These are phyloP conservation scores for Pelargonium nanum DNA, from an alignment of 345 rosid species.

Conservation along the genomic window DNA sequence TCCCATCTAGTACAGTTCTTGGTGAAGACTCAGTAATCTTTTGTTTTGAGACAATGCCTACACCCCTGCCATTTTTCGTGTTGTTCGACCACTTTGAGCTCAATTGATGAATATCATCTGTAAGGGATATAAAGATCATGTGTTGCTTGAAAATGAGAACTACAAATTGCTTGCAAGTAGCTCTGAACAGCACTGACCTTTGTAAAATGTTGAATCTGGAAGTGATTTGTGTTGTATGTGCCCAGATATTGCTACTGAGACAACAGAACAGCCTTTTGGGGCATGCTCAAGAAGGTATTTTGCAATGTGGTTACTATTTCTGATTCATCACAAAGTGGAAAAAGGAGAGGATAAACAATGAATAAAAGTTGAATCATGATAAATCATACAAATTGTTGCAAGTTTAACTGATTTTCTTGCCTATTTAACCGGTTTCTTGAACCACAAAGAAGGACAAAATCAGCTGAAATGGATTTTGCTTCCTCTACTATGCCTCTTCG, in stretches of 20 bases:
- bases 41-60: conserved; percentile 7
- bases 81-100: conserved; percentile 19
- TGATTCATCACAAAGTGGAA: conserved; percentile 6
- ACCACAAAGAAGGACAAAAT: conserved; percentile 56
- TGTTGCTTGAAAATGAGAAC: not conserved
- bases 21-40: conserved; percentile 38
- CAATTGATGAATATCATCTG: conserved; percentile 21
- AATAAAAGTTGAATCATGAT: not conserved
- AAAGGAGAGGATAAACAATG: not conserved
- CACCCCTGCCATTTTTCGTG: not conserved
- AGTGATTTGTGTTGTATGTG: conserved; percentile 18
- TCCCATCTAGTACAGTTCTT: conserved; percentile 37
- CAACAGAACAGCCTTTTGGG: conserved; percentile 50
- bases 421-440: conserved; percentile 31
- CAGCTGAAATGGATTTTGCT: conserved; percentile 63
- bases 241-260: conserved; percentile 40
- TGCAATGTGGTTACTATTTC: conserved; percentile 36
- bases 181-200: conserved; percentile 25
- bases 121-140: not conserved
- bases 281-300: conserved; percentile 51
- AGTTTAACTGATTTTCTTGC: conserved; percentile 15
- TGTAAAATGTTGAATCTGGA: conserved; percentile 18
- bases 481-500: conserved; percentile 60
- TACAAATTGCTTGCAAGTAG: not conserved
- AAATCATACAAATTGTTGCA: not conserved